Evolutionary conservation across 345 rosid genomes (phyloP).

Genomic region (Eucalyptus cloeziana): DNA sequence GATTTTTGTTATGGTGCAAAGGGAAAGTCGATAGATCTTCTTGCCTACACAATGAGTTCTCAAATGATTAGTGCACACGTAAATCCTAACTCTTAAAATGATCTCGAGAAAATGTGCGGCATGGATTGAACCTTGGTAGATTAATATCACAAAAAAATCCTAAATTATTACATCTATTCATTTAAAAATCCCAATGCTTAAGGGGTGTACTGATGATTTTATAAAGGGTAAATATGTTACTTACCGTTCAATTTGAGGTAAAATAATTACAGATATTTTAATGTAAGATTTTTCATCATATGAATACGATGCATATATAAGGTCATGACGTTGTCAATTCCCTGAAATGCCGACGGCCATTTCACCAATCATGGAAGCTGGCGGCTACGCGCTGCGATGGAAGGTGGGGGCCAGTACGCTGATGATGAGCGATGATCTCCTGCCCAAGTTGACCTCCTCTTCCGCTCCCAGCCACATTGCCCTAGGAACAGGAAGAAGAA

Average conservation of each 20-base stretch:
- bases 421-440: not conserved
- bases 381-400: not conserved
- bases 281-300: too few species aligned
- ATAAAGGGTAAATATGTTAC: too few species aligned
- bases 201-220: too few species aligned
- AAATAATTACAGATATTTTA: too few species aligned
- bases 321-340: not conserved
- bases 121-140: fast-evolving
- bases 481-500: not conserved
- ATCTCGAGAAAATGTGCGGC: too few species aligned
- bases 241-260: too few species aligned
- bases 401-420: not conserved
- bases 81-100: too few species aligned
- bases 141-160: fast-evolving
- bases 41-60: fast-evolving
- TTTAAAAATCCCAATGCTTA: too few species aligned
- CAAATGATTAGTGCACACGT: too few species aligned
- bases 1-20: fast-evolving
- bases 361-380: not conserved
- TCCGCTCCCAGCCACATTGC: not conserved
- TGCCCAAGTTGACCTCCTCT: not conserved
- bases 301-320: too few species aligned
- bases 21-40: fast-evolving
- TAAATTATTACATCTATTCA: fast-evolving
- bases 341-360: not conserved